Evolutionary conservation across 1,139 yeast species (phyloP).

Genomic region (Groenewaldozyma sp.): DNA sequence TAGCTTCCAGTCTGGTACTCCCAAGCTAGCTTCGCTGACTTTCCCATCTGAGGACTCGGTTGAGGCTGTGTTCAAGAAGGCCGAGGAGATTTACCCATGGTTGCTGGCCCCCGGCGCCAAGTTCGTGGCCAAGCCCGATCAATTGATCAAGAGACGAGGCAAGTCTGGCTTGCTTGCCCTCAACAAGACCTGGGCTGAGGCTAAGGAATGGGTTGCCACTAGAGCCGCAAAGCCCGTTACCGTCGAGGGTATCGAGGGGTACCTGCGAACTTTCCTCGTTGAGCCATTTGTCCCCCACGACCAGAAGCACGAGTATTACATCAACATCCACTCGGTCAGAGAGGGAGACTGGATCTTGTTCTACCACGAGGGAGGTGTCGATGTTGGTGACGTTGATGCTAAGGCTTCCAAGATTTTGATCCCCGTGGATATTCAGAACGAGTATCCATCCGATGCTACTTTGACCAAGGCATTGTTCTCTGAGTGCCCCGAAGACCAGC

Average conservation of each 20-base stretch:
- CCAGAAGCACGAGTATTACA: slow-evolving; percentile 38
- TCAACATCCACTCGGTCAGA: slow-evolving; percentile 39
- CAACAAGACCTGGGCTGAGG: slow-evolving; percentile 37
- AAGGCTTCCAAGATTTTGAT: slow-evolving; percentile 37
- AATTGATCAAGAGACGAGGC: slow-evolving; percentile 40
- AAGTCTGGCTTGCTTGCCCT: slow-evolving; percentile 38
- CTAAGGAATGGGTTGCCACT: slow-evolving; percentile 35
- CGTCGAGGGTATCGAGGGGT: slow-evolving; percentile 36
- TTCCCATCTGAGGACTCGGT: slow-evolving; percentile 27
- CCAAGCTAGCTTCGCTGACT: slow-evolving; percentile 33
- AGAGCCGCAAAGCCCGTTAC: slow-evolving; percentile 34
- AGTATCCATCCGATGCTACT: slow-evolving; percentile 34
- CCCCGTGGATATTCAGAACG: slow-evolving; percentile 35
- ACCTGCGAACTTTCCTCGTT: slow-evolving; percentile 35
- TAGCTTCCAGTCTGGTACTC: slow-evolving; percentile 31
- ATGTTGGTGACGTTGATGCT: slow-evolving; percentile 40
- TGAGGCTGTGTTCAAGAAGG: slow-evolving; percentile 29
- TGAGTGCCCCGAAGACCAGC: slow-evolving; percentile 35
- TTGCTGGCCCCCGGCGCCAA: slow-evolving; percentile 30
- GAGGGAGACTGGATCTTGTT: slow-evolving; percentile 41
- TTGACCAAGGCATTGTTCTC: slow-evolving; percentile 29
- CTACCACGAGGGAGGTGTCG: slow-evolving; percentile 43
- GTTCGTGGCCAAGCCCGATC: slow-evolving; percentile 41
- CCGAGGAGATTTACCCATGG: slow-evolving; percentile 37
- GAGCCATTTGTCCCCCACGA: slow-evolving; percentile 42